Percentiles rank a stretch among this genome's conserved stretches.
phyloP scores from a whole-genome alignment of 139 green algal genomes.

The Desmodesmus armatus region DNA sequence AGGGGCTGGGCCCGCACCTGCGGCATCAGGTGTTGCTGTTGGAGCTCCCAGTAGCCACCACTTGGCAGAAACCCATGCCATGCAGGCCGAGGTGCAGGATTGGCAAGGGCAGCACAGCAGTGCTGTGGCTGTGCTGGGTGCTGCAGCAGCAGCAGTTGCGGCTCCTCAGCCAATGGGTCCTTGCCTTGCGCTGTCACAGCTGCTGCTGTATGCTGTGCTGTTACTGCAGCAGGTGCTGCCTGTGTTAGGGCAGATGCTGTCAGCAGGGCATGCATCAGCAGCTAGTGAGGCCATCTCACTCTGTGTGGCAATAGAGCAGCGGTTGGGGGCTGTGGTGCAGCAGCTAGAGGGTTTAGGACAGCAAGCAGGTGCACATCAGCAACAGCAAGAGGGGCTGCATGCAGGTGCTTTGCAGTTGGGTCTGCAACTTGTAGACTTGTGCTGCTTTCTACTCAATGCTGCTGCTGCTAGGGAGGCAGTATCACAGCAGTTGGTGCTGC shows the following conservation, averaged over 20 bases:
- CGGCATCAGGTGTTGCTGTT: too few relatives aligned
- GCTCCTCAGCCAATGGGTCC: too few relatives aligned
- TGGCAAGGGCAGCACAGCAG: too few relatives aligned
- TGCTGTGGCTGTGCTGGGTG: neutral
- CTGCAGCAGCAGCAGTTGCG: too few relatives aligned
- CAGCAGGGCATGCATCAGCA: neutral
- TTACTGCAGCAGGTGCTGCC: constrained; percentile 20
- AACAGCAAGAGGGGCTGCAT: constrained; percentile 1
- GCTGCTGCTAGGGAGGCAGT: neutral
- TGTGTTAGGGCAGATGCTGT: neutral
- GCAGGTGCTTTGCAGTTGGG: constrained; percentile 4
- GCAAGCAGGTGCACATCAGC: neutral
- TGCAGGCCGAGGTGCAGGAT: too few relatives aligned
- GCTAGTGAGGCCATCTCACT: too few relatives aligned
- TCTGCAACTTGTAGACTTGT: constrained; percentile 9
- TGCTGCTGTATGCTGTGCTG: neutral
- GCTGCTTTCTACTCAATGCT: constrained; percentile 10
- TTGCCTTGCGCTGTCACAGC: neutral
- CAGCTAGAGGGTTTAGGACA: neutral
- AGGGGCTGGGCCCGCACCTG: too few relatives aligned
- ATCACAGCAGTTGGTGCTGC: neutral
- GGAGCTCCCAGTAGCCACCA: too few relatives aligned
- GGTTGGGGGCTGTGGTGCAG: neutral
- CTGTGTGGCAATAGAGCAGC: neutral
- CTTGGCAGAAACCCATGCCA: too few relatives aligned